A percentile compares a stretch with the other conserved stretches of the same genome.
Evolutionary conservation across 1,284 basidiomycete genomes (phyloP).

Genomic region (Trichosporon ovoides): DNA sequence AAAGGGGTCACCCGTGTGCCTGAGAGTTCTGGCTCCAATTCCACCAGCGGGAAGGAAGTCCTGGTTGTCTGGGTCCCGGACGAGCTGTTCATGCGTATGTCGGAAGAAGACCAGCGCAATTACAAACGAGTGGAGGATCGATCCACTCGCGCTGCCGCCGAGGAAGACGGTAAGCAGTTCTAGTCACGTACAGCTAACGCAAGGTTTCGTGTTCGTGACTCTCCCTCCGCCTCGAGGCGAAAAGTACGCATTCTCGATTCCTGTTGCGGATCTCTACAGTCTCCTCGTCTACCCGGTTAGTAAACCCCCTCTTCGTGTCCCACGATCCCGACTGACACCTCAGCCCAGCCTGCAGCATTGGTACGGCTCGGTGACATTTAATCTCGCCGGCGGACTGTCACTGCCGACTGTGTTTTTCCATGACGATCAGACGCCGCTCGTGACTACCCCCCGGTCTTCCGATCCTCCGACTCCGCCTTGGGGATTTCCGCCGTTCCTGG

Average conservation of each 20-base stretch:
- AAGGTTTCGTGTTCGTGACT: conserved; percentile 46
- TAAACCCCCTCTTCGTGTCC: too few species aligned
- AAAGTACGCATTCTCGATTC: conserved; percentile 91
- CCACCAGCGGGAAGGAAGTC: conserved; percentile 24
- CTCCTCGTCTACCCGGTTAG: conserved; percentile 69
- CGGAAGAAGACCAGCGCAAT: conserved; percentile 39
- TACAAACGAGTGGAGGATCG: conserved; percentile 36
- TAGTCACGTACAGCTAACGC: not conserved
- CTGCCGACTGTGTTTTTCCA: conserved; percentile 90
- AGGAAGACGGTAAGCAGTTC: conserved; percentile 41
- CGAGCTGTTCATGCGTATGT: conserved; percentile 41
- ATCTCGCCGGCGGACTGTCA: conserved; percentile 77
- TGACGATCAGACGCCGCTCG: conserved; percentile 74
- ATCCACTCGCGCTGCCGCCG: conserved; percentile 13
- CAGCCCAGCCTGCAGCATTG: conserved; percentile 46
- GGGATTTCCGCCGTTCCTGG: conserved; percentile 65
- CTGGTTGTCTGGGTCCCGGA: conserved; percentile 47
- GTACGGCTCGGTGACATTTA: conserved; percentile 49
- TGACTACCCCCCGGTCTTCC: conserved; percentile 19
- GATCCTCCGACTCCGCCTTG: conserved; percentile 30
- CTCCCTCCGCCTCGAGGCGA: conserved; percentile 57
- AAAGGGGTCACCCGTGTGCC: conserved; percentile 20
- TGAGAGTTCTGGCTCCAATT: conserved; percentile 3
- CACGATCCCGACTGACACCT: conserved; percentile 1
- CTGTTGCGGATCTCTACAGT: conserved; percentile 82